Percentiles rank a stretch among this genome's conserved stretches.
phyloP scores from a whole-genome alignment of 2,329 filamentous ascomycete genomes.

The Alternaria conjuncta region DNA sequence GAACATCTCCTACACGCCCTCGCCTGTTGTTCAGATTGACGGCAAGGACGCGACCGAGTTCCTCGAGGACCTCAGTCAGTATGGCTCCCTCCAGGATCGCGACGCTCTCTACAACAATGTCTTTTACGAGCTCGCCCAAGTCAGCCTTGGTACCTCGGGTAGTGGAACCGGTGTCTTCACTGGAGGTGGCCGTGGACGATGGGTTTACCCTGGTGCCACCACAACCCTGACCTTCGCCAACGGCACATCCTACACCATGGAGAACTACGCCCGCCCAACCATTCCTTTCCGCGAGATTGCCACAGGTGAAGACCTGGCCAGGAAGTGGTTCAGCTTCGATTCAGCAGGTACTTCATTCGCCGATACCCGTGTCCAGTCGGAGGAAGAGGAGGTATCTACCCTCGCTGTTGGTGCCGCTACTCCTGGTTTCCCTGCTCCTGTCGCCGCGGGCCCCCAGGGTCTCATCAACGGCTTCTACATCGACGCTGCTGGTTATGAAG shows the following conservation, averaged over 20 bases:
- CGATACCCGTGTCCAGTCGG: neutral
- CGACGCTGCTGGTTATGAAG: slow-evolving; percentile 50
- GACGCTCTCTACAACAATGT: slow-evolving; percentile 64
- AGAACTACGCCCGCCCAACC: slow-evolving; percentile 53
- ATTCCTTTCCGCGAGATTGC: slow-evolving; percentile 49
- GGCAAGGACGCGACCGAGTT: slow-evolving; percentile 58
- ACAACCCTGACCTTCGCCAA: slow-evolving; percentile 56
- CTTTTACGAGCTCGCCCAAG: slow-evolving; percentile 55
- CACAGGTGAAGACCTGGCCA: slow-evolving; percentile 50
- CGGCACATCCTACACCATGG: slow-evolving; percentile 47
- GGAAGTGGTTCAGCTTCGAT: slow-evolving; percentile 45
- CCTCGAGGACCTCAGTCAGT: slow-evolving; percentile 55
- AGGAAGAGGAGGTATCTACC: slow-evolving; percentile 5
- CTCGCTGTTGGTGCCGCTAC: slow-evolving; percentile 20
- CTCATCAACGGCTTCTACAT: slow-evolving; percentile 57
- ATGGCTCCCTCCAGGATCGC: slow-evolving; percentile 60
- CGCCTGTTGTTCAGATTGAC: slow-evolving; percentile 63
- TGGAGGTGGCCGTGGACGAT: slow-evolving; percentile 53
- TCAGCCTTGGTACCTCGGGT: slow-evolving; percentile 51
- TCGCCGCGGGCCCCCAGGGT: slow-evolving; percentile 49
- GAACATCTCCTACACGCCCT: slow-evolving; percentile 55
- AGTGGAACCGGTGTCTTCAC: slow-evolving; percentile 53
- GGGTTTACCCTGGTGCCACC: slow-evolving; percentile 51
- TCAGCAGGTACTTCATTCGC: neutral
- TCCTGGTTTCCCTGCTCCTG: slow-evolving; percentile 53